Percentiles rank a stretch among this genome's conserved stretches.
Evolutionary conservation across 2,329 filamentous ascomycete genomes (phyloP).

Genomic region (Metarhizium humberi): DNA sequence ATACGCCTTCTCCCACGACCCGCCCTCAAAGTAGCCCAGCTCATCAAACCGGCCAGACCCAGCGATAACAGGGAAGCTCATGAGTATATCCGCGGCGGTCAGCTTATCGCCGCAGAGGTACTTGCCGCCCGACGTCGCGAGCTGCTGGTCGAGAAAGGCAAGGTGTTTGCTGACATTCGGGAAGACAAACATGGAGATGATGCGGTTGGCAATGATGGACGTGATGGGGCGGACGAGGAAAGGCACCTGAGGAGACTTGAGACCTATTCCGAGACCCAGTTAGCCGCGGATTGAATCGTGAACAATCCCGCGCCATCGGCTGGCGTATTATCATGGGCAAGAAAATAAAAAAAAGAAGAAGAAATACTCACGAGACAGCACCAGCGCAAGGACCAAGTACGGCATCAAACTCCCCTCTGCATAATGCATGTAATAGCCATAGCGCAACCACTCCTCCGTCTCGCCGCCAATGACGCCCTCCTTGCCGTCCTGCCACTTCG

Average conservation of each 20-base stretch:
- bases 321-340: neutral
- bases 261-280: constrained; percentile 17
- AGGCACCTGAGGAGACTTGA: constrained; percentile 37
- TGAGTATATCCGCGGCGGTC: constrained; percentile 43
- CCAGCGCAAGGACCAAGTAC: constrained; percentile 52
- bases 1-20: constrained; percentile 27
- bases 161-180: constrained; percentile 41
- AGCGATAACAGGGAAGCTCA: constrained; percentile 43
- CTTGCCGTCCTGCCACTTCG: constrained; percentile 46
- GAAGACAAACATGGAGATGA: constrained; percentile 31
- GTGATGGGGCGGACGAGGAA: constrained; percentile 46
- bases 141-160: constrained; percentile 38
- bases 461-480: constrained; percentile 50
- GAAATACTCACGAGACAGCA: constrained; percentile 42
- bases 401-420: constrained; percentile 77
- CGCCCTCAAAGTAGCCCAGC: constrained; percentile 32
- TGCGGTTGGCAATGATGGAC: constrained; percentile 29
- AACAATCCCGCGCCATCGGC: too few relatives aligned
- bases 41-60: constrained; percentile 28
- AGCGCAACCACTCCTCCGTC: constrained; percentile 51
- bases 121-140: constrained; percentile 32
- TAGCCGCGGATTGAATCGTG: neutral
- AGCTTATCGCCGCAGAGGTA: constrained; percentile 42
- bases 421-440: constrained; percentile 70
- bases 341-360: neutral